phyloP scores from a whole-genome alignment of 352 stramenopile species.

The Plasmopara viticola region DNA sequence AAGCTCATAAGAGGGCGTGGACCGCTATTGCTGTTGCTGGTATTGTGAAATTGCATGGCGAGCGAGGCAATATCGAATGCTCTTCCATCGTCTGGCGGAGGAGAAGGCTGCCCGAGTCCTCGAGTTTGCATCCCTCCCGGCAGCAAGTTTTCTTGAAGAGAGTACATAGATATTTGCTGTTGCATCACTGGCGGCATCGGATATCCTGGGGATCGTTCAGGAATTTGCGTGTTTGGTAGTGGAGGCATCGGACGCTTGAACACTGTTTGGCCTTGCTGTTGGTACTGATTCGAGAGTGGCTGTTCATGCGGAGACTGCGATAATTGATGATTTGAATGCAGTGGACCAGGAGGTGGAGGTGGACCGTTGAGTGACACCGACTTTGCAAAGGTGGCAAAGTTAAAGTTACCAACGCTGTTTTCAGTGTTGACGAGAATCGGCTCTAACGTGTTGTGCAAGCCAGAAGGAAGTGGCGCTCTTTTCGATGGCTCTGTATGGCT shows the following conservation, averaged over 20 bases:
- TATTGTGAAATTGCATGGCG: slow-evolving; percentile 76
- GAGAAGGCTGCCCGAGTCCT: slow-evolving; percentile 26
- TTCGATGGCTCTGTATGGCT: slow-evolving; percentile 15
- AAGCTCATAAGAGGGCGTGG: slow-evolving; percentile 29
- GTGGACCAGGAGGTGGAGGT: slow-evolving; percentile 13
- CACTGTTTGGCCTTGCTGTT: slow-evolving; percentile 18
- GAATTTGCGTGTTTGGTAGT: slow-evolving; percentile 23
- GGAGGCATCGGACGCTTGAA: slow-evolving; percentile 20
- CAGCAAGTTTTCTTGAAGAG: slow-evolving; percentile 21
- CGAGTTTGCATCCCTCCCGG: slow-evolving; percentile 17
- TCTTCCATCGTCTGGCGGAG: slow-evolving; percentile 13
- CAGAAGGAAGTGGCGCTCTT: slow-evolving; percentile 20
- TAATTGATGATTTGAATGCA: slow-evolving; percentile 12
- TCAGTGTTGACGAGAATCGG: slow-evolving; percentile 6
- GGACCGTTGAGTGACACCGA: slow-evolving; percentile 27
- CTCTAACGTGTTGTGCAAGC: slow-evolving; percentile 12
- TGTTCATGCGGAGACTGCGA: slow-evolving; percentile 15
- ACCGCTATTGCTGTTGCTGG: slow-evolving; percentile 15
- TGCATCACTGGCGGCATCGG: slow-evolving; percentile 23
- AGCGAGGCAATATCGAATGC: slow-evolving; percentile 57
- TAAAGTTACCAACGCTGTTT: slow-evolving; percentile 23
- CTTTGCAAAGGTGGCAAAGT: slow-evolving; percentile 43
- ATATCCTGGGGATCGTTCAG: slow-evolving; percentile 15
- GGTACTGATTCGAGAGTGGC: slow-evolving; percentile 21
- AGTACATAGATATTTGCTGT: slow-evolving; percentile 28